Conservation (phyloP, 2,329 filamentous ascomycete genomes). For the Calonectria pauciramosa region DNA sequence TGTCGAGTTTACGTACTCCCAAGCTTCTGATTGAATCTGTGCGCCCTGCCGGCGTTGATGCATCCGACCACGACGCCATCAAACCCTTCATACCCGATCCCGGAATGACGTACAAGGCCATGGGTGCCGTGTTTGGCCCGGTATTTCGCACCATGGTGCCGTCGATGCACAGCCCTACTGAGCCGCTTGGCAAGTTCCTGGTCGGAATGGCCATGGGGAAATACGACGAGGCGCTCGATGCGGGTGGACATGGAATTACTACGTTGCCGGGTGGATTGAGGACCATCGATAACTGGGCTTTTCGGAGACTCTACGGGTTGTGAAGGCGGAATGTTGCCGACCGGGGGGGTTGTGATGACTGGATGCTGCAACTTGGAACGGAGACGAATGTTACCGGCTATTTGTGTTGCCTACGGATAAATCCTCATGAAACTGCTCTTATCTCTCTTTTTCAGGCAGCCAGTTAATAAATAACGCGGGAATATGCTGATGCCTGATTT, state of each 20-base stretch:
- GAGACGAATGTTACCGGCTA: not conserved
- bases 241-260: not conserved
- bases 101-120: not conserved
- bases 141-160: not conserved
- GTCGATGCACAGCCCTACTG: not conserved
- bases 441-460: not conserved
- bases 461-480: not conserved
- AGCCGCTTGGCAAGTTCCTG: not conserved
- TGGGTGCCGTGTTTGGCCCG: not conserved
- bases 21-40: not conserved
- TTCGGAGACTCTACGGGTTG: not conserved
- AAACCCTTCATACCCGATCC: not conserved
- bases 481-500: not conserved
- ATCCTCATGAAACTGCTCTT: not conserved
- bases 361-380: not conserved
- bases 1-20: not conserved
- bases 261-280: not conserved
- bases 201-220: not conserved
- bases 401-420: not conserved
- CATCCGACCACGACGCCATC: not conserved
- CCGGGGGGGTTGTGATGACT: not conserved
- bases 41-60: not conserved
- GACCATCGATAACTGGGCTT: not conserved
- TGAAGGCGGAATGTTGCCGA: not conserved
- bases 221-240: not conserved